Conservation (phyloP, 2,329 filamentous ascomycete species). For the Aspergillus amoenus region DNA sequence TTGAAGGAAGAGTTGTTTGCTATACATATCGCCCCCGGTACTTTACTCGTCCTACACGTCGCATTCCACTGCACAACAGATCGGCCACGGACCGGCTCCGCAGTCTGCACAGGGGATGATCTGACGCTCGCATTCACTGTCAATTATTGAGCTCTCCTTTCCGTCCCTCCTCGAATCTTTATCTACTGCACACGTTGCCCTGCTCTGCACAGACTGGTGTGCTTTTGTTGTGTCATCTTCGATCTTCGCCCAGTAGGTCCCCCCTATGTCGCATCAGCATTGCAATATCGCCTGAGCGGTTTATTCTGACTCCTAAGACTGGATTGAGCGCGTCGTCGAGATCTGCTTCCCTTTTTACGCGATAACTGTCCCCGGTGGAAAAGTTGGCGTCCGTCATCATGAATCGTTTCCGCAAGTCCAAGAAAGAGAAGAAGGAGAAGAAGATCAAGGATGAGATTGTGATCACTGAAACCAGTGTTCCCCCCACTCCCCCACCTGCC, state of each 20-base stretch:
- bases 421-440: conserved; percentile 30
- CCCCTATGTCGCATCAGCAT: conserved; percentile 1
- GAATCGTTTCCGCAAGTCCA: conserved; percentile 44
- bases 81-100: conserved; percentile 7
- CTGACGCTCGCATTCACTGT: conserved; percentile 5
- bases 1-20: conserved; percentile 6
- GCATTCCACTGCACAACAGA: conserved; percentile 12
- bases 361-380: conserved; percentile 5
- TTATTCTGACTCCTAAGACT: conserved; percentile 15
- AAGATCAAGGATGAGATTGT: conserved; percentile 24
- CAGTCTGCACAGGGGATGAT: conserved; percentile 8
- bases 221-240: conserved; percentile 3
- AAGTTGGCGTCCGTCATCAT: conserved; percentile 22
- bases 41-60: conserved; percentile 14
- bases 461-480: conserved; percentile 40
- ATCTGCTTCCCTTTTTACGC: neutral
- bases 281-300: conserved; percentile 2
- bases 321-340: conserved; percentile 1
- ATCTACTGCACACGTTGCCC: neutral
- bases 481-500: conserved; percentile 5
- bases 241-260: conserved; percentile 6
- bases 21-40: conserved; percentile 3
- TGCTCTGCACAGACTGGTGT: neutral
- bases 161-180: neutral
- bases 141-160: neutral